Base-by-base conservation (phyloP, 306 rosid species). In the Castanea crenata region DNA sequence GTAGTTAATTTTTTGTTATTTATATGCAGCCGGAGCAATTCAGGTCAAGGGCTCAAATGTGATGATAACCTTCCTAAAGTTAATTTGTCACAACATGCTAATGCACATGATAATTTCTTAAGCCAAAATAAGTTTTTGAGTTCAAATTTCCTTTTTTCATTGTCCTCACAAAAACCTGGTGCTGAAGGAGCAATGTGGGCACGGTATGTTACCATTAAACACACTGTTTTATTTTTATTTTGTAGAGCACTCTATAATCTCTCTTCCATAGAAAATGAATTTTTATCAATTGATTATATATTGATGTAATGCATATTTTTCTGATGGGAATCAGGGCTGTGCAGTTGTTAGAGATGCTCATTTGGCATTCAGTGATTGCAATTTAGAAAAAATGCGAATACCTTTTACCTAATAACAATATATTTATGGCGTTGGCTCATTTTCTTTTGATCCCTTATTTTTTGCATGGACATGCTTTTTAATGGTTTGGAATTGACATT, bases 141-240 rank as follows among this genome's bases (percentile, higher is more conserved):
- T 79, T 95, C 98, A 21, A 87, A 87, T 79, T 89, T 95, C 69
- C 85, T 93, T 9, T 86, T 76, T 81, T 89, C 98, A 51, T 73
- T 84, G 76, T 84, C 92, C 31, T 69, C 89, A 27, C 92, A 91
- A 38, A 95, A 85, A 32, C 92, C 97, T 75, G 38, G 57, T 19
- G 72, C 74, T 12, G 59, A 65, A 69, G 87, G 83, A 79, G 80
- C 75, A 23, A 46, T 16, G 14, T 12, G 57, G 54, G 62, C 71
- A 75, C 63, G 89, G 95, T 91, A 84, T 74, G 59, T 49, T n/a
- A 55, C 68, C 77, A 44, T 62, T 61, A 5, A 62, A 62, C 44
- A 51, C 27, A 67, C 67, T 1, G 34, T 32, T 72, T 16, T 69
- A 12, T 54, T 41, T 51, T 75, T 29, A 52, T 68, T 67, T 76